Evolutionary conservation across 768 basidiomycete species (phyloP), one percentile per base, ranked within the genome.

Genomic region (Xerocomus brunneocitrinus): DNA sequence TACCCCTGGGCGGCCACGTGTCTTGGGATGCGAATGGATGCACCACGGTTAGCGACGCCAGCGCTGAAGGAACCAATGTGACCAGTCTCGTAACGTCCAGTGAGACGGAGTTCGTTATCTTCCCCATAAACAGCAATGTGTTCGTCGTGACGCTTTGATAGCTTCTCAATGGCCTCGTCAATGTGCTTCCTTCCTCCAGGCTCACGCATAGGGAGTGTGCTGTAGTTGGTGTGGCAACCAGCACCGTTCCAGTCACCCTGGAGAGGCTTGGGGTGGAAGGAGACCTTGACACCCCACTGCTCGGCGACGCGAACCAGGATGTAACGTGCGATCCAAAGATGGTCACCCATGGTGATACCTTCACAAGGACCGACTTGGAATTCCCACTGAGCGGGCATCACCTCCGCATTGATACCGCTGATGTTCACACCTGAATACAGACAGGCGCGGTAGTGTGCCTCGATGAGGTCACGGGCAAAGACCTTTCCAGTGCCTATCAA

Each of bases 361-460:
- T 91, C 89, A 65, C 95, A 98, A 30, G 97, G 97, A 49, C 97
- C 95, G 62, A 99, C 93, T 74, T 99, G 97, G 89, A 95, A 99
- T 77, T 99, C 97, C 97, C 97, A 99, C 73, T 99, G 97, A 52
- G 95, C 86, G 14, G 97, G 95, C 95, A 98, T 98, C 57, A 98
- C 95, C 75, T 98, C 97, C 56, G 95, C 95, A 71, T 98, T 99
- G 77, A 99, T 98, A 68, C 97, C 97, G 61, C 91, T 93, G 76
- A 98, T 98, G 78, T 93, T 94, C 75, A 99, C 81, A 61, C 94
- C 95, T 52, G 94, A 75, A 69, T 95, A 95, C 50, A 95, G 83
- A 71, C 95, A 97, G 53, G 91, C 91, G 59, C 94, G 91, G 77
- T 98, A 98, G 77, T 99, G 97, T 35, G 97, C 97, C 77, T 99